These are phyloP conservation scores for Pestalotiopsis sp. DNA, from an alignment of 2,329 filamentous ascomycete genomes.

Conservation along the genomic window DNA sequence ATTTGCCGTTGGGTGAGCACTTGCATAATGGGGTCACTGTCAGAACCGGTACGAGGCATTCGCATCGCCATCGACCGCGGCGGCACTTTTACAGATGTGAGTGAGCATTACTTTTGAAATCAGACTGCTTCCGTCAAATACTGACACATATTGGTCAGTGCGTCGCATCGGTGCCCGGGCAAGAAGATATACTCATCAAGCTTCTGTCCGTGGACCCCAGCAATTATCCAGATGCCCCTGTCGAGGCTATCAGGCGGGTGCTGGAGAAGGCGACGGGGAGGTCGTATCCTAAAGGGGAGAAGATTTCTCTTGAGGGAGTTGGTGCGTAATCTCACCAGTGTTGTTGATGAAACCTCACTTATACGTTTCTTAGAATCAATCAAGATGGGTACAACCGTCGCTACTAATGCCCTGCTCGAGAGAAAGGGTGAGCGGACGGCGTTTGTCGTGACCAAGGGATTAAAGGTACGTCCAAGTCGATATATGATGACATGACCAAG, in stretches of 20 bases:
- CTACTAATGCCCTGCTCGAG: slow-evolving; percentile 74
- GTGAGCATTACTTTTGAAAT: background rate
- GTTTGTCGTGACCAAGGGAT: slow-evolving; percentile 69
- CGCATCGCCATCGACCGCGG: slow-evolving; percentile 18
- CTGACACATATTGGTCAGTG: background rate
- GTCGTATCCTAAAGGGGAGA: slow-evolving; percentile 49
- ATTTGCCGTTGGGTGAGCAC: background rate
- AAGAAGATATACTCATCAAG: slow-evolving; percentile 74
- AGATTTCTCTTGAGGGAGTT: slow-evolving; percentile 36
- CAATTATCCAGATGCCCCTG: slow-evolving; percentile 72
- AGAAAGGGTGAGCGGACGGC: slow-evolving; percentile 73
- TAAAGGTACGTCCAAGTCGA: slow-evolving; percentile 5
- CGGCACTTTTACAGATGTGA: slow-evolving; percentile 24
- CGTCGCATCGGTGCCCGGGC: slow-evolving; percentile 65
- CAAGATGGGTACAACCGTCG: slow-evolving; percentile 77
- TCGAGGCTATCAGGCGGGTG: slow-evolving; percentile 71
- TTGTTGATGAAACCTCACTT: background rate
- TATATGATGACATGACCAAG: too few species aligned
- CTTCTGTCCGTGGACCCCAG: slow-evolving; percentile 73
- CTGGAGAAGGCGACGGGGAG: slow-evolving; percentile 63
- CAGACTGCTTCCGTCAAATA: background rate
- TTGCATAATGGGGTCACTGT: slow-evolving; percentile 1
- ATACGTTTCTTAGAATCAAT: slow-evolving; percentile 13
- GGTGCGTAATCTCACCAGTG: slow-evolving; percentile 26
- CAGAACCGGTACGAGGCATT: background rate